Evolutionary conservation across 208 protist genomes (phyloP).

Genomic region (Endotrypanum monterogeii): DNA sequence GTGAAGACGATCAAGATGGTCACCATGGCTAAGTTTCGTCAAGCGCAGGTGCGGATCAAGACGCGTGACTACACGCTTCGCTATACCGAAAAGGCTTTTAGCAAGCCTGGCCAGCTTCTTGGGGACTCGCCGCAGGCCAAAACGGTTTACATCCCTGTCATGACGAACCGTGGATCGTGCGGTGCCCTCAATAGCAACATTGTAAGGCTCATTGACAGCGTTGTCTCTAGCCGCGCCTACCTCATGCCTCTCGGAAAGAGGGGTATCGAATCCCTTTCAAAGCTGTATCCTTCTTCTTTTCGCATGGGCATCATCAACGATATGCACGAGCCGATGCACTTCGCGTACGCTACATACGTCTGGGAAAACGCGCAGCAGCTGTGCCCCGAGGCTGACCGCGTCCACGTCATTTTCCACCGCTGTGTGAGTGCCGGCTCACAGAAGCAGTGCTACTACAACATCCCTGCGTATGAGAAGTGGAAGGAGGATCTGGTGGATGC

Average conservation of each 20-base stretch:
- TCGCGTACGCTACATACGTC: conserved; percentile 85
- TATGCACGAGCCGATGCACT: conserved; percentile 90
- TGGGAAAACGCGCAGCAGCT: conserved; percentile 73
- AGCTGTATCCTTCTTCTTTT: conserved; percentile 82
- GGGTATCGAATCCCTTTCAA: conserved; percentile 84
- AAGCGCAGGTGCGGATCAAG: conserved; percentile 71
- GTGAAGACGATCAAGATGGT: conserved; percentile 94
- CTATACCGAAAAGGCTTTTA: conserved; percentile 92
- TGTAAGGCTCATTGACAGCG: conserved; percentile 58
- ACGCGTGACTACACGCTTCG: conserved; percentile 89
- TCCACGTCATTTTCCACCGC: conserved; percentile 86
- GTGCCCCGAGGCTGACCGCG: conserved; percentile 60
- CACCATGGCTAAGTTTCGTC: conserved; percentile 88
- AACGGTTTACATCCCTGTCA: conserved; percentile 83
- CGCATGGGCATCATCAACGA: conserved; percentile 86
- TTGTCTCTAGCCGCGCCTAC: conserved; percentile 51
- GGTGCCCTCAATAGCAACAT: conserved; percentile 90
- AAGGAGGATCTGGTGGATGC: conserved; percentile 74
- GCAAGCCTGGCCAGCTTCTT: conserved; percentile 41
- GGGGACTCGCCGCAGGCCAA: conserved; percentile 37
- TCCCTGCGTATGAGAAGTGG: conserved; percentile 83
- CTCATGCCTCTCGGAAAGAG: conserved; percentile 86
- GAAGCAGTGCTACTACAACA: conserved; percentile 81
- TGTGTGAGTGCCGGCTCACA: conserved; percentile 82
- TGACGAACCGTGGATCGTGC: conserved; percentile 90